Base-by-base conservation (phyloP, 441 rosid genomes). In the Populus hybrid region DNA sequence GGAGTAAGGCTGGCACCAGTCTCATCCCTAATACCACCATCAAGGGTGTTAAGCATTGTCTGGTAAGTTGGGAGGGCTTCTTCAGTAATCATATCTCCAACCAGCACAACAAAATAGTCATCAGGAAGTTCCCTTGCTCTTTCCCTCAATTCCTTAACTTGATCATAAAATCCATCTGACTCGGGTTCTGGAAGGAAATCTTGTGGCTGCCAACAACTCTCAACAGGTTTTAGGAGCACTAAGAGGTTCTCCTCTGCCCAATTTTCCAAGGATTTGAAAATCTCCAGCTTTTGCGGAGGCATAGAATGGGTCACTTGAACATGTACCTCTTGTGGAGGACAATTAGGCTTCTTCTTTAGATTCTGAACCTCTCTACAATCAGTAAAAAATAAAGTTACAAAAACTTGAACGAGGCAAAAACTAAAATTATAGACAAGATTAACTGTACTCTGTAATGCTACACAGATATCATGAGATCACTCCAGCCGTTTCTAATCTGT, bases 21-120 rank as follows among this genome's bases (percentile, higher is more conserved):
- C 80, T 95, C 98, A 82, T 94, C 98, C n/a, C 91, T 85, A 70
- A 89, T 92, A 26, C 95, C 98, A 84, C 95, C 98, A 84, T 94
- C 98, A 64, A 90, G 81, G 78, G 97, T 91, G 76, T 93, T 95
- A 75, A 93, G 81, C 93, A 91, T 88, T 21, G 99, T 88, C 81
- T 93, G 97, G 78, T 95, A 95, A 70, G 96, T 93, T 0, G 98
- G 98, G 78, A 94, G 95, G 9, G 98, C 98, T 86, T 94, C 98
- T 85, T 94, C 97, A 0, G 98, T 92, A 85, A 94, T 90, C 97
- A 94, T 94, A 78, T 93, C 98, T 42, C 99, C 99, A 57, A 92
- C 94, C 84, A 94, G 80, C 75, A 88, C 97, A 61, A 95, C 93
- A 76, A 93, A 91, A 85, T 92, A 93, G 69, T 95, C 99, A 78